These are phyloP conservation scores for Populus hybrid DNA, from an alignment of 441 rosid genomes.

Conservation along the genomic window DNA sequence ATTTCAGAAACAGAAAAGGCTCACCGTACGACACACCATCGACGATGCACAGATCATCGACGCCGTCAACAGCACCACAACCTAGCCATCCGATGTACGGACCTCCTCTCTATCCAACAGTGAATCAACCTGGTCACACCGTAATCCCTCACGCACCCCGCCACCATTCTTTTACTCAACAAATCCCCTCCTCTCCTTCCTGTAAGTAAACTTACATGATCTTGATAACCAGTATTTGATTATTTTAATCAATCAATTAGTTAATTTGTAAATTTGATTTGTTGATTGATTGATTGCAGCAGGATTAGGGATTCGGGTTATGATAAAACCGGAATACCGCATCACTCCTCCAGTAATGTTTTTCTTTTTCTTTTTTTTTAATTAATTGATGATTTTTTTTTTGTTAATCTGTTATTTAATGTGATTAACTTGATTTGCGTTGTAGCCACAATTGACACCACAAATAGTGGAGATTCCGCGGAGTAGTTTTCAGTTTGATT, in stretches of 20 bases:
- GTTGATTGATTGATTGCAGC: constrained; percentile 34
- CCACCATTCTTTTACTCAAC: constrained; percentile 41
- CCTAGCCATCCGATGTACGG: constrained; percentile 48
- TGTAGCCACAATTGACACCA: constrained; percentile 68
- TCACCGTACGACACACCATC: constrained; percentile 38
- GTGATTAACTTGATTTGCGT: constrained; percentile 9
- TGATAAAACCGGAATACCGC: constrained; percentile 73
- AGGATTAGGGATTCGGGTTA: constrained; percentile 78
- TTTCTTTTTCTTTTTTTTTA: background rate
- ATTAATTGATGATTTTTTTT: background rate
- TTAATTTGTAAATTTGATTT: background rate
- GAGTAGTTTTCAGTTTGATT: constrained; percentile 82
- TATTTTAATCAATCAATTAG: background rate
- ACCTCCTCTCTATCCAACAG: constrained; percentile 53
- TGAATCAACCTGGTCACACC: constrained; percentile 48
- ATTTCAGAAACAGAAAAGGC: constrained; percentile 50
- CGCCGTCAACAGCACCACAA: constrained; percentile 38
- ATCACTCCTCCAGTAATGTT: constrained; percentile 72
- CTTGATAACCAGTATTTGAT: background rate
- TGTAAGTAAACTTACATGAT: constrained; percentile 33
- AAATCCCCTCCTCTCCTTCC: constrained; percentile 40
- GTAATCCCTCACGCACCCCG: constrained; percentile 44
- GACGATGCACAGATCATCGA: constrained; percentile 40
- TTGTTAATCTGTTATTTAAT: background rate
- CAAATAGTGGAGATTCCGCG: constrained; percentile 68